Conservation (phyloP, 768 basidiomycete genomes). For the Pleurotus cornucopiae region DNA sequence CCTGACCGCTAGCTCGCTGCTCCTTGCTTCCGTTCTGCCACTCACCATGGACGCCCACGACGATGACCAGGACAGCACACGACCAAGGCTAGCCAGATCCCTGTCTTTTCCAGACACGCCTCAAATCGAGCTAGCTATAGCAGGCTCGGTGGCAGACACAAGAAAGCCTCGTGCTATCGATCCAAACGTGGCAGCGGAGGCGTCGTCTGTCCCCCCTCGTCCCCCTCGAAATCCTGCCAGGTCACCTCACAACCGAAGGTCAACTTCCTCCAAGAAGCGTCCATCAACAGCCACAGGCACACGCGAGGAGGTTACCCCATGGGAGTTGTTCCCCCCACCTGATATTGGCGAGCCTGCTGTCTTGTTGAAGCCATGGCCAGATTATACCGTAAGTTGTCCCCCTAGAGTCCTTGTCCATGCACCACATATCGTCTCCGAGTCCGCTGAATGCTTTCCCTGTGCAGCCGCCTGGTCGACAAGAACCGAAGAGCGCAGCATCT, state of each 20-base stretch:
- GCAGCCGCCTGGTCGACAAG: not conserved
- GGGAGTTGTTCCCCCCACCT: slow-evolving; percentile 29
- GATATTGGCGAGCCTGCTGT: not conserved
- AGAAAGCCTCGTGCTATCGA: not conserved
- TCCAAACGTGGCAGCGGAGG: not conserved
- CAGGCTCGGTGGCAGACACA: slow-evolving; percentile 1
- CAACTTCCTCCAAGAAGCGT: slow-evolving; percentile 7
- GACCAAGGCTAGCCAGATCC: slow-evolving; percentile 4
- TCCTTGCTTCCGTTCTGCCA: not conserved
- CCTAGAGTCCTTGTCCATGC: not conserved
- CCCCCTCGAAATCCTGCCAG: not conserved
- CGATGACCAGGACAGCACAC: not conserved
- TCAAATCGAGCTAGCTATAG: not conserved
- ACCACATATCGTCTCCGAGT: not conserved
- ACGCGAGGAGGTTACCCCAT: slow-evolving; percentile 33
- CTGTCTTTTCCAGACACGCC: not conserved
- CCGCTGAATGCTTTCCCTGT: not conserved
- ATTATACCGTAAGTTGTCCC: slow-evolving; percentile 1
- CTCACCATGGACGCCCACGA: slow-evolving; percentile 3
- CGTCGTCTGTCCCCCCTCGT: not conserved
- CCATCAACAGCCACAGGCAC: slow-evolving; percentile 24
- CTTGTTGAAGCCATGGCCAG: slow-evolving; percentile 4
- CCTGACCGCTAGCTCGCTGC: not conserved
- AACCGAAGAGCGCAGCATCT: not conserved
- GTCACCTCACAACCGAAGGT: not conserved